Evolutionary conservation across 2,329 filamentous ascomycete species (phyloP).

Genomic region (Colletotrichum chrysophilum): DNA sequence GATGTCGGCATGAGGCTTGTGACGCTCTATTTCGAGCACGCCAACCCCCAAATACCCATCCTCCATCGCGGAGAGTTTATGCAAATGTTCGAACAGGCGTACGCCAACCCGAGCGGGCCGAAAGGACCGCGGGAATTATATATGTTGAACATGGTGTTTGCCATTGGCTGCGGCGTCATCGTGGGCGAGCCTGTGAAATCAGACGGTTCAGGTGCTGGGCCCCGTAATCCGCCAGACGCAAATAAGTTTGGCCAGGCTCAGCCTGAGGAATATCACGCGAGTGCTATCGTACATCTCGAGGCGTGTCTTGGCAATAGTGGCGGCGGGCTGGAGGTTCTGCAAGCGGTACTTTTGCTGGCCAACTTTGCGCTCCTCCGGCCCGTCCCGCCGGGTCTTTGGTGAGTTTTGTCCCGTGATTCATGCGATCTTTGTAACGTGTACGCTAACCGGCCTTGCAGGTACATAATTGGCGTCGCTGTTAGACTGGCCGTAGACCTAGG

Average conservation of each 20-base stretch:
- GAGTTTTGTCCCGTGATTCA: constrained; percentile 25
- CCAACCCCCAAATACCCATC: constrained; percentile 94
- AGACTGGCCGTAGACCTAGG: constrained; percentile 90
- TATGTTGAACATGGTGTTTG: constrained; percentile 95
- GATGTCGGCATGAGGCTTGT: constrained; percentile 76
- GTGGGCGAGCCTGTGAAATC: constrained; percentile 68
- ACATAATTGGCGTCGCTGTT: constrained; percentile 93
- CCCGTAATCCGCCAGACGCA: constrained; percentile 28
- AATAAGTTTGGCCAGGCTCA: constrained; percentile 61
- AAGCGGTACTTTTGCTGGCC: constrained; percentile 89
- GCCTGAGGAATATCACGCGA: constrained; percentile 95
- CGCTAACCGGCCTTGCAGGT: constrained; percentile 47
- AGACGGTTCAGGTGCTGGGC: constrained; percentile 39
- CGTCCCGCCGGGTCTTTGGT: constrained; percentile 91
- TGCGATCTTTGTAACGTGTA: not conserved
- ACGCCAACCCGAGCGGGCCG: constrained; percentile 69
- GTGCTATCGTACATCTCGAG: constrained; percentile 90
- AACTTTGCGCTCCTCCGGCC: constrained; percentile 91
- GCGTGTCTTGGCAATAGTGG: constrained; percentile 83
- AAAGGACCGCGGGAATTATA: constrained; percentile 85
- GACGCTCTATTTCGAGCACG: constrained; percentile 91
- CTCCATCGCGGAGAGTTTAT: constrained; percentile 90
- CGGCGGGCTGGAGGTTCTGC: constrained; percentile 90
- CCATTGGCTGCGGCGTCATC: constrained; percentile 93
- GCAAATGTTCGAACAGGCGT: constrained; percentile 84